Percentiles rank a stretch among this genome's conserved stretches.
These are phyloP conservation scores for Lentithecium fluviatile DNA, from an alignment of 495 filamentous ascomycete species.

Conservation along the genomic window DNA sequence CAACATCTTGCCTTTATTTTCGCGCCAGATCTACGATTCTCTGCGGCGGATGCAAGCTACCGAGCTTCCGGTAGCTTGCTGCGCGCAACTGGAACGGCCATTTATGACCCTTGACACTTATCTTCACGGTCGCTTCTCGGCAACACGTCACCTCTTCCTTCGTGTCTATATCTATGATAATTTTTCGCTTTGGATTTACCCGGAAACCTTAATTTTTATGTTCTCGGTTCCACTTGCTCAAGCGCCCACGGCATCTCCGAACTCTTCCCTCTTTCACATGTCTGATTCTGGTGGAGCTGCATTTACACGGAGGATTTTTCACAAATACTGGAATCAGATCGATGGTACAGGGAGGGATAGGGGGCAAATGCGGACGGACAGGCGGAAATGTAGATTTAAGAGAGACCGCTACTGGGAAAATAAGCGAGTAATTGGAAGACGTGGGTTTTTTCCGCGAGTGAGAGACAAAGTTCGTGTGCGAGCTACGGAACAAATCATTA, in stretches of 20 bases:
- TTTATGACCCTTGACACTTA: no score
- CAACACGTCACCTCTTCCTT: neutral
- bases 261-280: neutral
- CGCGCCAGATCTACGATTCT: neutral
- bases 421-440: no score
- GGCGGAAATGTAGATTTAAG: no score
- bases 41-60: neutral
- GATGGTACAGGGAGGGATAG: no score
- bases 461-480: no score
- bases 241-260: neutral
- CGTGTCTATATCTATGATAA: neutral
- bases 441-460: no score
- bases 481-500: no score
- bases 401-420: no score
- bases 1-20: neutral
- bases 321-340: no score
- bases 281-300: neutral
- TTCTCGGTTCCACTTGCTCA: neutral
- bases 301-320: no score
- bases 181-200: neutral
- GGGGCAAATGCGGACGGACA: no score
- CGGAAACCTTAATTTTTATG: neutral
- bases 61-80: neutral
- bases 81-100: no score
- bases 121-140: neutral